These are phyloP conservation scores for Eimeria tenella DNA, from an alignment of 169 alveolate genomes.

Conservation along the genomic window DNA sequence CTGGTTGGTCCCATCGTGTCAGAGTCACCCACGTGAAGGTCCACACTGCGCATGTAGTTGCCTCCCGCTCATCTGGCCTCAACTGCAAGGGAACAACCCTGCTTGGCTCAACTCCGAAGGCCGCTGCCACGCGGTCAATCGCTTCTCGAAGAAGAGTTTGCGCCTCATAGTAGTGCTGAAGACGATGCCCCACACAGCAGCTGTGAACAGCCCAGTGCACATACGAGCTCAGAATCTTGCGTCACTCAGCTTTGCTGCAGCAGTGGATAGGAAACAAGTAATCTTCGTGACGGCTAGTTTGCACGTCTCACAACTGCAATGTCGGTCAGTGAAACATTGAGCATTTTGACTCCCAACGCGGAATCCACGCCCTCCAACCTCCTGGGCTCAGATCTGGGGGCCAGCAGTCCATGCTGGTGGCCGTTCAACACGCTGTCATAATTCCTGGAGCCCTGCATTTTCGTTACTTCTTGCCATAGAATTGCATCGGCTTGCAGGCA, in stretches of 20 bases:
- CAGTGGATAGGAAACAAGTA: no score
- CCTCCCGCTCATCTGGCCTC: slow-evolving; percentile 61
- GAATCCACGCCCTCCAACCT: slow-evolving; percentile 7
- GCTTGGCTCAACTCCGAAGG: slow-evolving; percentile 21
- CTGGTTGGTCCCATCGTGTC: background rate
- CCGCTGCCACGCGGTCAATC: slow-evolving; percentile 15
- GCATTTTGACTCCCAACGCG: slow-evolving; percentile 51
- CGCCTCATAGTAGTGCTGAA: slow-evolving; percentile 64
- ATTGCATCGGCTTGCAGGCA: background rate
- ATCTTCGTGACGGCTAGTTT: no score
- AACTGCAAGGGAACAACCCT: slow-evolving; percentile 61
- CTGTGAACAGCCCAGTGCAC: background rate
- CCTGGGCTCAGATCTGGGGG: background rate
- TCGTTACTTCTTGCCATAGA: background rate
- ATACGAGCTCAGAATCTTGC: background rate
- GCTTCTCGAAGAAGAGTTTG: slow-evolving; percentile 27
- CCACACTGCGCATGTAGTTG: slow-evolving; percentile 30
- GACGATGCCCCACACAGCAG: background rate
- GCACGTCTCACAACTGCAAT: slow-evolving; percentile 37
- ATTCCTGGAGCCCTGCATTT: background rate
- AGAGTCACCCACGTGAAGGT: slow-evolving; percentile 42
- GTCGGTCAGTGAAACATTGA: slow-evolving; percentile 59
- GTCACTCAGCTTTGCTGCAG: no score
- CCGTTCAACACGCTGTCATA: background rate
- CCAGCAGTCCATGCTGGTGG: background rate